Evolutionary conservation across 768 basidiomycete species (phyloP).

Genomic region (Suillus alpinus): DNA sequence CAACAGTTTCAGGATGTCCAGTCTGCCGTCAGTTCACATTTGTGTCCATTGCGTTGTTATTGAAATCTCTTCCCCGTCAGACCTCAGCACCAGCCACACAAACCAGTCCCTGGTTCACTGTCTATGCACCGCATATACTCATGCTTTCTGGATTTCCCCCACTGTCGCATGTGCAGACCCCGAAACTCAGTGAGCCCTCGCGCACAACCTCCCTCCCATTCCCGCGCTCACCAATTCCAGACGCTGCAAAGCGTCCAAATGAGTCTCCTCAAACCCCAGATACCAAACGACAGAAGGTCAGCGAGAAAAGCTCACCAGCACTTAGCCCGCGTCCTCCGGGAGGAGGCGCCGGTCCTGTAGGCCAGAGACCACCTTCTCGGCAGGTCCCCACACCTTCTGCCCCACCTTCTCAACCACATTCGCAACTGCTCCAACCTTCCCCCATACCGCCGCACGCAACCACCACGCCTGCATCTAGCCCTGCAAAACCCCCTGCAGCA

Average conservation of each 20-base stretch:
- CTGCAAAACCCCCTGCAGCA: constrained; percentile 18
- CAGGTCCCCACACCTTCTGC: constrained; percentile 1
- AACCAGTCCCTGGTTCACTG: constrained; percentile 52
- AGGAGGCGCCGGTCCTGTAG: background rate
- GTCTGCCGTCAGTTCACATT: constrained; percentile 37
- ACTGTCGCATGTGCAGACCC: constrained; percentile 10
- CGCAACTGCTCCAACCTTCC: constrained; percentile 4
- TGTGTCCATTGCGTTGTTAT: background rate
- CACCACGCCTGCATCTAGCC: constrained; percentile 18
- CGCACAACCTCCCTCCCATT: background rate
- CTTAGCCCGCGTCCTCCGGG: constrained; percentile 1
- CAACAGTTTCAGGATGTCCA: constrained; percentile 52
- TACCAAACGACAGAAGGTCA: constrained; percentile 37
- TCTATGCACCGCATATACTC: constrained; percentile 44
- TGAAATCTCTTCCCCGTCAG: constrained; percentile 20
- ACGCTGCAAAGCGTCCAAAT: constrained; percentile 39
- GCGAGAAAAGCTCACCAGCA: background rate
- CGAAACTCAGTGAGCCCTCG: constrained; percentile 32
- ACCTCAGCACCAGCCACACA: constrained; percentile 34
- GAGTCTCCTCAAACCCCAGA: constrained; percentile 45
- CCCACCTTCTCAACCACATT: constrained; percentile 1
- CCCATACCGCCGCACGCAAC: constrained; percentile 17
- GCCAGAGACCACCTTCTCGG: constrained; percentile 1
- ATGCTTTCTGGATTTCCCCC: constrained; percentile 49
- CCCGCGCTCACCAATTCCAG: constrained; percentile 19